A percentile compares a stretch with the other conserved stretches of the same genome.
Conservation (phyloP, 257 asterid genomes). For the Coffea eugenioides region DNA sequence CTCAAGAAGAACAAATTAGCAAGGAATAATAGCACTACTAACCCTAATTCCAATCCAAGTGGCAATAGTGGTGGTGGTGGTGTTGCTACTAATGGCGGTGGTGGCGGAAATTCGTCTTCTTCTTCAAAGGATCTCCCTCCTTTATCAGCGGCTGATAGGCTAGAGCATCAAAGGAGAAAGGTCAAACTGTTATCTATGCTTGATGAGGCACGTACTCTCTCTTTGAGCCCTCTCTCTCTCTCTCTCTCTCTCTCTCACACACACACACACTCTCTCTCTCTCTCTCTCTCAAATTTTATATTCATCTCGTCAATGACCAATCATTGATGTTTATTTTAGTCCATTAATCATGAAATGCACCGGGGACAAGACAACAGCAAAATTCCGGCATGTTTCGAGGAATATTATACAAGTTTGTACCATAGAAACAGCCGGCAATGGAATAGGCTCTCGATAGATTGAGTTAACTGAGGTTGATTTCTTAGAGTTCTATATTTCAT, state of each 20-base stretch:
- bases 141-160: conserved; percentile 74
- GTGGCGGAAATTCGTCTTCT: conserved; percentile 39
- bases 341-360: conserved; percentile 29
- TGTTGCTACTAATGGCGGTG: conserved; percentile 20
- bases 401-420: conserved; percentile 20
- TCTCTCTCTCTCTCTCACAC: conserved; percentile 6
- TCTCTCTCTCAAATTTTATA: conserved; percentile 21
- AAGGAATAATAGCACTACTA: conserved; percentile 24
- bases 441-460: conserved; percentile 33
- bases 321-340: conserved; percentile 44
- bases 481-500: conserved; percentile 14
- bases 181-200: conserved; percentile 97
- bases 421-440: conserved; percentile 47
- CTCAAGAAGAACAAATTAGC: conserved; percentile 57
- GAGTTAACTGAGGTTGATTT: conserved; percentile 29
- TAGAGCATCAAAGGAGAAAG: conserved; percentile 94
- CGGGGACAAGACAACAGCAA: conserved; percentile 9
- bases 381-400: conserved; percentile 35
- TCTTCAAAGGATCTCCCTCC: conserved; percentile 62
- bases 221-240: conserved; percentile 16
- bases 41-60: conserved; percentile 46
- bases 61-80: conserved; percentile 16
- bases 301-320: conserved; percentile 33
- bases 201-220: conserved; percentile 78
- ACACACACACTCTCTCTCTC: not conserved